These are phyloP conservation scores for Oryza longistaminata DNA, from an alignment of 176 grass and related monocot species.

Conservation along the genomic window DNA sequence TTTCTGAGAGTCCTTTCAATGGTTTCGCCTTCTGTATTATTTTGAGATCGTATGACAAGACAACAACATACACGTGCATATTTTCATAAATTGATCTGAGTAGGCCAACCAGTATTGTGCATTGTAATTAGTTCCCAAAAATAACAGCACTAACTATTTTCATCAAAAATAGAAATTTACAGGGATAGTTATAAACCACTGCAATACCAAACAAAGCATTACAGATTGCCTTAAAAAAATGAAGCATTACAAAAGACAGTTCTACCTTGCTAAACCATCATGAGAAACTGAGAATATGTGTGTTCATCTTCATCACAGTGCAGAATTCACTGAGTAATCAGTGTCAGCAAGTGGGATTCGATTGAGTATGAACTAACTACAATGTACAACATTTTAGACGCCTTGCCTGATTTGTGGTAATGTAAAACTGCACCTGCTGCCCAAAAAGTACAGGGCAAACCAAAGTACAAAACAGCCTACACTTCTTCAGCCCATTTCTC, in stretches of 20 bases:
- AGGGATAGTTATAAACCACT: neutral
- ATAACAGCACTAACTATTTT: too few species aligned
- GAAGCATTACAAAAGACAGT: neutral
- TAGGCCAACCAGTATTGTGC: too few species aligned
- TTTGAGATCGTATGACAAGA: neutral
- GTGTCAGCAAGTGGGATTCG: neutral
- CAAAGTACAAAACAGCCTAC: slow-evolving; percentile 7
- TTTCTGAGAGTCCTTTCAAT: neutral
- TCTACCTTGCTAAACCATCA: neutral
- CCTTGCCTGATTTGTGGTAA: neutral
- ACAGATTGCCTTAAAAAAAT: neutral
- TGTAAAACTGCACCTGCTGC: neutral
- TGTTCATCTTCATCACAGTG: neutral
- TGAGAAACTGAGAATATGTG: neutral
- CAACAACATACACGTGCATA: neutral
- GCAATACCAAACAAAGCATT: neutral
- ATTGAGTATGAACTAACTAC: slow-evolving; percentile 5
- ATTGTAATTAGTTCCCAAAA: too few species aligned
- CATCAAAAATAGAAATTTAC: neutral
- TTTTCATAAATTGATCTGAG: neutral
- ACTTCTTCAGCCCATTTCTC: slow-evolving; percentile 63
- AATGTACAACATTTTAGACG: slow-evolving; percentile 17
- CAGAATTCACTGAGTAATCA: neutral
- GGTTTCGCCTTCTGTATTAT: neutral
- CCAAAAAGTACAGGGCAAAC: neutral